These are phyloP conservation scores for Cornus controversa DNA, from an alignment of 148 eudicot species.

Conservation along the genomic window DNA sequence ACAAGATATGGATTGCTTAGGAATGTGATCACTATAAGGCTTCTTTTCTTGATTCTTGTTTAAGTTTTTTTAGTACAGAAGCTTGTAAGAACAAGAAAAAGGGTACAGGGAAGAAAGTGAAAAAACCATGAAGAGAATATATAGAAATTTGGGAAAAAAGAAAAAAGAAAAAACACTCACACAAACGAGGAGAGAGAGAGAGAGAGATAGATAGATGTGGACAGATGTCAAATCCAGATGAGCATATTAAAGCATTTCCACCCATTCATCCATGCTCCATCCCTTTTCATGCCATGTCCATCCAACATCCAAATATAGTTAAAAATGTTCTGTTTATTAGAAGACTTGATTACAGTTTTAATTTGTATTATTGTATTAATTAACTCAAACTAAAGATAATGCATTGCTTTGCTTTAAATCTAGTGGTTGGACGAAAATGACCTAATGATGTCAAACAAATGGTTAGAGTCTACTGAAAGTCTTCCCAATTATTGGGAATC, in stretches of 20 bases:
- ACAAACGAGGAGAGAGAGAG: background rate
- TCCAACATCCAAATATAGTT: background rate
- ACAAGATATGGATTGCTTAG: background rate
- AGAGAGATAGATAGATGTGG: background rate
- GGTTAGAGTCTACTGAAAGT: too few species aligned
- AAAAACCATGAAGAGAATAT: background rate
- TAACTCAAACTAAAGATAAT: too few species aligned
- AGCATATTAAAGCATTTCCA: slow-evolving; percentile 30
- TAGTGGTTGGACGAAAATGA: too few species aligned
- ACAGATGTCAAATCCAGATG: slow-evolving; percentile 28
- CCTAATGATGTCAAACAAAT: too few species aligned
- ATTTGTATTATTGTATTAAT: background rate
- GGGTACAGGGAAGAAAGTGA: background rate
- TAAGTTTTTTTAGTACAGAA: background rate
- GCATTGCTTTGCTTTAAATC: too few species aligned
- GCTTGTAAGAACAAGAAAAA: background rate
- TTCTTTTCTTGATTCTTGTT: slow-evolving; percentile 4
- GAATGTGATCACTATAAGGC: slow-evolving; percentile 8
- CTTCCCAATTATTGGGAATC: too few species aligned
- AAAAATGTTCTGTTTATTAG: background rate
- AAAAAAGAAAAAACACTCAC: background rate
- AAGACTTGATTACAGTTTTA: background rate
- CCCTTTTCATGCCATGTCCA: background rate
- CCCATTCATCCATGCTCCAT: slow-evolving; percentile 14
- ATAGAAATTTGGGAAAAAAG: background rate